These are phyloP conservation scores for Bretziella fagacearum DNA, from an alignment of 2,329 filamentous ascomycete species.

Conservation along the genomic window DNA sequence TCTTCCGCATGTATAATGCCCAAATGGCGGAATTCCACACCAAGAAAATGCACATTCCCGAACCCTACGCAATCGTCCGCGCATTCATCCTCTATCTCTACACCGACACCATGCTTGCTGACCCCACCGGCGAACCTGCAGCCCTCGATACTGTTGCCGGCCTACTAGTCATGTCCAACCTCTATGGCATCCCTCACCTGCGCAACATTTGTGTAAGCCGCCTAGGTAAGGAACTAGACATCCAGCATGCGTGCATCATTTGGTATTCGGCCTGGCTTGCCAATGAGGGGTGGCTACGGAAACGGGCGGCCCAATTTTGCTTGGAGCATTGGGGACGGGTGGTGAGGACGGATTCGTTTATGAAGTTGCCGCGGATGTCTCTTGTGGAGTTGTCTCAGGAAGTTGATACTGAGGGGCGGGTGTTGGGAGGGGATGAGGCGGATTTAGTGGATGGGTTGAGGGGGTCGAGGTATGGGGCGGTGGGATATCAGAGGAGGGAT, in stretches of 20 bases:
- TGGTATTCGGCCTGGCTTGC: constrained; percentile 89
- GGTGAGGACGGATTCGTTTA: constrained; percentile 76
- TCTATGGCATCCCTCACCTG: constrained; percentile 91
- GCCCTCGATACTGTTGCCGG: constrained; percentile 77
- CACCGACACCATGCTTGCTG: constrained; percentile 67
- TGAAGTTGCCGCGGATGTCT: constrained; percentile 58
- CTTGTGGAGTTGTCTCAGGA: constrained; percentile 87
- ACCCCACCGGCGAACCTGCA: constrained; percentile 53
- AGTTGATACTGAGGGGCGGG: constrained; percentile 79
- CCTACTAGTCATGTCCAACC: constrained; percentile 90
- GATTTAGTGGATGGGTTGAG: neutral
- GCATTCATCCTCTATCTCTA: constrained; percentile 95
- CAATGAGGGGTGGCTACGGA: constrained; percentile 83
- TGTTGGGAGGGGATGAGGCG: constrained; percentile 56
- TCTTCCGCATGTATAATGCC: constrained; percentile 74
- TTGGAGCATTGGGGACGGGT: constrained; percentile 90
- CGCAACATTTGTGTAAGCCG: constrained; percentile 82
- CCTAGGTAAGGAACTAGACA: constrained; percentile 75
- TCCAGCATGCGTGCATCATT: constrained; percentile 85
- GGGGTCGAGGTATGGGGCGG: neutral
- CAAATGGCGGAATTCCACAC: constrained; percentile 98
- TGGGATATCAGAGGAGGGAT: neutral
- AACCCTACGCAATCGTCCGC: constrained; percentile 84
- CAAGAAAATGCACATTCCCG: constrained; percentile 93
- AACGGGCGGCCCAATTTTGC: constrained; percentile 73